Base-by-base conservation (phyloP, 164 flowering plant species). In the Tetracentron sinense region DNA sequence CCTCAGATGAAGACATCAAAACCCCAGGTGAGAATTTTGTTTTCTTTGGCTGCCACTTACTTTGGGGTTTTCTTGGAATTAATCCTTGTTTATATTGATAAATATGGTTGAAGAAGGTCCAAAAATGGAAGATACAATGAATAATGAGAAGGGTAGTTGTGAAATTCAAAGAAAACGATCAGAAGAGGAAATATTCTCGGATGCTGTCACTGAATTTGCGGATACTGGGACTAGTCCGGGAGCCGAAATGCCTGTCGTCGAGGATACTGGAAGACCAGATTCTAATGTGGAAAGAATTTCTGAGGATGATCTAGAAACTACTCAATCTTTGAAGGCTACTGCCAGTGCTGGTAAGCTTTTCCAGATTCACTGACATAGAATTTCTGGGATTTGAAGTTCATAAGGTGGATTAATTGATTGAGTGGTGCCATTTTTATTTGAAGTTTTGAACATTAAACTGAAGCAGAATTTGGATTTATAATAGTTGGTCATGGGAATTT, bases 101-200 rank as follows among this genome's bases (percentile, higher is more conserved):
- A 38, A 42, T 25, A 61, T 70, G 58, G 65, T 22, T 66, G 10
- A 61, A 29, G 54, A 49, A 77, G 85, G 78, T 69, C 73, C 74
- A 14, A 72, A 71, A 54, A 29, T 54, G 29, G 75, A 33, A 65
- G 79, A 72, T 54, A 62, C 35, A 19, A 63, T 35, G 28, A 42
- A 17, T 1, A 55, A 46, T 58, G 76, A 52, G 62, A 61, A 62
- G 66, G 54, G 50, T 25, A 60, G 60, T 29, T 63, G 75, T 62
- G 76, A 71, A 60, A 28, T 62, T 57, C 31, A 42, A 7, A 56
- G 77, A 28, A 67, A 56, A 44, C 74, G 68, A 76, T 80, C 89
- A 11, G 88, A 80, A 73, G 85, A 84, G 29, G 96, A 89, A 3
- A 74, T 74, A 26, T 89, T 86, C 58, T 26, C 87, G 0, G 98